Evolutionary conservation across 2,329 filamentous ascomycete species (phyloP).

Genomic region (Zalaria sp.): DNA sequence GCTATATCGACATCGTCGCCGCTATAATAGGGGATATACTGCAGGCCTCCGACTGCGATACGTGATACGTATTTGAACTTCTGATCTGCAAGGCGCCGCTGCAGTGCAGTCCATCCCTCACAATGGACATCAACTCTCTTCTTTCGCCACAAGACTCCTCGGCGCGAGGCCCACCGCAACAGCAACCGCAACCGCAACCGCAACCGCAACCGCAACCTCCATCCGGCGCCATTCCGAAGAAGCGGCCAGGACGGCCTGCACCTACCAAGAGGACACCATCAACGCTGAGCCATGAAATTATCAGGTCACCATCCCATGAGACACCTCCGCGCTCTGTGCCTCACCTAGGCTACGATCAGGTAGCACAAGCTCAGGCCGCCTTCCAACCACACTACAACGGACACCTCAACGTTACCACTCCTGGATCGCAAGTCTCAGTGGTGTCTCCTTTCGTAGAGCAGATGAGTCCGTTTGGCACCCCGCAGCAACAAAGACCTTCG

Average conservation of each 20-base stretch:
- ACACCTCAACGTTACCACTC: too few relatives aligned
- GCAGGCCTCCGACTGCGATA: too few relatives aligned
- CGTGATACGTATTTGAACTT: too few relatives aligned
- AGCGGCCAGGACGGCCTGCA: slow-evolving; percentile 10
- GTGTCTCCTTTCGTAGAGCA: slow-evolving; percentile 1
- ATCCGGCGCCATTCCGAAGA: slow-evolving; percentile 14
- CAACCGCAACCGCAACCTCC: background rate
- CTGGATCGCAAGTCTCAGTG: background rate
- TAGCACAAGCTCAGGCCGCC: slow-evolving; percentile 7
- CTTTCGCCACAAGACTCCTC: slow-evolving; percentile 33
- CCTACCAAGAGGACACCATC: slow-evolving; percentile 22
- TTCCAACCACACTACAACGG: background rate
- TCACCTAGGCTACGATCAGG: background rate
- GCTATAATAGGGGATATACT: too few relatives aligned
- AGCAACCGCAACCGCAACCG: background rate
- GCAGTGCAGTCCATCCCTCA: background rate
- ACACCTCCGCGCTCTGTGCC: slow-evolving; percentile 5
- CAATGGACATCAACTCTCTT: slow-evolving; percentile 36
- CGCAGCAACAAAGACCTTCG: slow-evolving; percentile 5
- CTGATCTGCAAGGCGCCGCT: too few relatives aligned
- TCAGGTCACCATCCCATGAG: slow-evolving; percentile 5
- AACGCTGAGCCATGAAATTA: slow-evolving; percentile 27
- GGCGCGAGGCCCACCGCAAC: background rate
- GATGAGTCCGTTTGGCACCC: slow-evolving; percentile 4
- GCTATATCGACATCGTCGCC: too few relatives aligned